Base-by-base conservation (phyloP, 371 early-diverging fungal genomes). In the Rhizopus stolonifer region DNA sequence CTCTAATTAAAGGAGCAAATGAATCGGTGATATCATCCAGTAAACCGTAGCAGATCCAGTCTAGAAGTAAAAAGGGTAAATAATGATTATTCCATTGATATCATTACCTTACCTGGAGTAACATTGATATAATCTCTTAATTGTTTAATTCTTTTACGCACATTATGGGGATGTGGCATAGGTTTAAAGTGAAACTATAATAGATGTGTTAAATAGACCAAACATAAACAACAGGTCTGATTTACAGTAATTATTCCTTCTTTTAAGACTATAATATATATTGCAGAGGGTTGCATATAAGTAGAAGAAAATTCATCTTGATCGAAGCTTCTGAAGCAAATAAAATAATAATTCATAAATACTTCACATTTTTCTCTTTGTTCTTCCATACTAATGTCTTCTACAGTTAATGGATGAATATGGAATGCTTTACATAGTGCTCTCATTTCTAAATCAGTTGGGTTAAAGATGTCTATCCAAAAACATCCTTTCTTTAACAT, bases 361-460 rank as follows among this genome's bases (percentile, higher is more conserved):
- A 90, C 81, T 62, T 96, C 96, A 60, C 92, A 93, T 61, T 97
- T 97, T 64, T 95, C 96, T 4, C 96, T 81, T 23, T 81, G 84
- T 42, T 96, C 96, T 61, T 94, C 87, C 48, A 89, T 90, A 59
- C 84, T 82, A 51, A 96, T 91, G 56, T 95, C 97, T 72, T 96
- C 95, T 19, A 82, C 81, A 0, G 95, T 95, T 40, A 96, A 66
- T 17, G 97, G 94, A 58, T 96, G 97, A 25, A 96, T 85, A 49
- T 71, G 72, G 46, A 90, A 89, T 5, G 81, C 70, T 47, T 65
- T 56, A 15, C 51, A 43, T 2, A 65, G 8, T 7, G 60, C 53
- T 31, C 76, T 73, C 88, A 94, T 89, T 59, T 94, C 94, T 21
- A 71, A 65, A 51, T 83, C 77, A 13, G 89, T 86, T 1, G 93